Percentiles rank a stretch among this genome's conserved stretches.
Conservation (phyloP, 441 rosid species). For the Syzygium syzygioides region DNA sequence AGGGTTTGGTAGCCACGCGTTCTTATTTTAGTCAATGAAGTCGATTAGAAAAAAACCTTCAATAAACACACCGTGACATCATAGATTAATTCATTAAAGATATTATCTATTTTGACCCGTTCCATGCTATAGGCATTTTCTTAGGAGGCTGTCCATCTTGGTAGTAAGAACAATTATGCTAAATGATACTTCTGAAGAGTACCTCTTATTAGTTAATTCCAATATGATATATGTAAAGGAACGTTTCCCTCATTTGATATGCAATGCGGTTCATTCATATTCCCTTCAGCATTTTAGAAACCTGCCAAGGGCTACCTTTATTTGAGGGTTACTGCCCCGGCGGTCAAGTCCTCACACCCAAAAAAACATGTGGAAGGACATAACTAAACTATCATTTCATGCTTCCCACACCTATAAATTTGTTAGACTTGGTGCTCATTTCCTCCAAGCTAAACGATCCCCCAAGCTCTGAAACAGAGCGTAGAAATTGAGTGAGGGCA, state of each 20-base stretch:
- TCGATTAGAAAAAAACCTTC: too few relatives aligned
- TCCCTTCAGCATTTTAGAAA: not conserved
- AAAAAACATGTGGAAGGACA: not conserved
- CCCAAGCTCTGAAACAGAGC: not conserved
- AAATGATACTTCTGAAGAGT: not conserved
- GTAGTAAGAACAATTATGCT: not conserved
- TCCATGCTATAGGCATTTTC: not conserved
- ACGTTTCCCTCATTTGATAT: fast-evolving
- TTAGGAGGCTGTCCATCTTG: not conserved
- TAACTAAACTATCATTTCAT: not conserved
- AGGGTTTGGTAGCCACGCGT: not conserved
- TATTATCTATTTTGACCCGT: fast-evolving
- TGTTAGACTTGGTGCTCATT: not conserved
- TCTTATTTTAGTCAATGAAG: not conserved
- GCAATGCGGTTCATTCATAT: not conserved
- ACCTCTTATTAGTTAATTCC: not conserved
- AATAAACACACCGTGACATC: fast-evolving
- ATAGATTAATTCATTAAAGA: not conserved
- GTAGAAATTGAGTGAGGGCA: not conserved
- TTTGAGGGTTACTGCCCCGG: fast-evolving
- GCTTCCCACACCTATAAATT: not conserved
- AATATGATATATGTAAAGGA: not conserved
- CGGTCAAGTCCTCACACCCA: not conserved
- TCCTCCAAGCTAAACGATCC: not conserved
- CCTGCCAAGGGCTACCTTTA: fast-evolving